A percentile compares a stretch with the other conserved stretches of the same genome.
Conservation (phyloP, 352 stramenopile species). For the Pythium biforme region DNA sequence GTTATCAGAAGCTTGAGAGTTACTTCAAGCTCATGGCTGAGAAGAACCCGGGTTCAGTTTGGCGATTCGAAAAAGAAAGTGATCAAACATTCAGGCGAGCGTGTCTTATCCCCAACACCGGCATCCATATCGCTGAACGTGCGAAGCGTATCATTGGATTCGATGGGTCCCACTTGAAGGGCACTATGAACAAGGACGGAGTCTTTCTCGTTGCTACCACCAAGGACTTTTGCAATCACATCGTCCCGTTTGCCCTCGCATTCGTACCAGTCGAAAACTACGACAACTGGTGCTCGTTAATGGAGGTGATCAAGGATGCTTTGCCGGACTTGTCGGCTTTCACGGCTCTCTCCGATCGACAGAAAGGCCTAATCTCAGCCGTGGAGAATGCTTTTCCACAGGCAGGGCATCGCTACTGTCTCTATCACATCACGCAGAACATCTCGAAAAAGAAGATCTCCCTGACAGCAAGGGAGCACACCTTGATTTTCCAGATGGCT, state of each 20-base stretch:
- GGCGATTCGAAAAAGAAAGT: conserved; percentile 9
- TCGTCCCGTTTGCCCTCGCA: conserved; percentile 17
- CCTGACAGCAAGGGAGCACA: background rate
- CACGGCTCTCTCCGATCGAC: conserved; percentile 3
- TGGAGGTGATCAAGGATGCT: background rate
- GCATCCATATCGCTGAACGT: background rate
- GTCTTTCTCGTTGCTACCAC: conserved; percentile 21
- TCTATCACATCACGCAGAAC: conserved; percentile 14
- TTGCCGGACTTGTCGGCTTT: background rate
- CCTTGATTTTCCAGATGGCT: conserved; percentile 12
- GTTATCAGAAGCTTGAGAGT: background rate
- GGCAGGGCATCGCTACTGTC: conserved; percentile 7
- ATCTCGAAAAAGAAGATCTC: background rate
- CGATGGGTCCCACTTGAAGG: conserved; percentile 27
- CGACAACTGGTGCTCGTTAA: conserved; percentile 29
- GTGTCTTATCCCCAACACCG: conserved; percentile 7
- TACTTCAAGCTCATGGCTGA: background rate
- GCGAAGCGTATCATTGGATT: conserved; percentile 13
- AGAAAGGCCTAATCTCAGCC: conserved; percentile 7
- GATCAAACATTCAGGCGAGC: conserved; percentile 11
- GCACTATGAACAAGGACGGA: conserved; percentile 28
- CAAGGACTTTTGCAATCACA: conserved; percentile 30
- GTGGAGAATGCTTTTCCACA: conserved; percentile 6
- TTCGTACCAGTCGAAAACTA: conserved; percentile 26
- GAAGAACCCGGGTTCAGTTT: background rate